Percentiles rank a stretch among this genome's conserved stretches.
Conservation (phyloP, 2,329 filamentous ascomycete genomes). For the Pestalotiopsis sp. region DNA sequence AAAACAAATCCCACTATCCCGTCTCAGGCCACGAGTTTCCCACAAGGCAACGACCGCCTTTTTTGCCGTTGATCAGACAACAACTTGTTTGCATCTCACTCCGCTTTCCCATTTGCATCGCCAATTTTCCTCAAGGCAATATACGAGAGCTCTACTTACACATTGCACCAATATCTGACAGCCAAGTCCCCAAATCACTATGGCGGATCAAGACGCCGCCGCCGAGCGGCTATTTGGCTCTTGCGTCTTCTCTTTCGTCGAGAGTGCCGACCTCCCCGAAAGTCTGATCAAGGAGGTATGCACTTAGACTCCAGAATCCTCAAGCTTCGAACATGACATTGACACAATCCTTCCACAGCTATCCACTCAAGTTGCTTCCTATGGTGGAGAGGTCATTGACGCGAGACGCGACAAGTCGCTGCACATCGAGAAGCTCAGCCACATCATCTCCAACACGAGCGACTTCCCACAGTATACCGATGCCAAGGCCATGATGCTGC, state of each 20-base stretch:
- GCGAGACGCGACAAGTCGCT: constrained; percentile 51
- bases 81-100: background rate
- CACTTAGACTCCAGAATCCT: background rate
- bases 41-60: background rate
- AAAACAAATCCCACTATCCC: background rate
- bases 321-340: background rate
- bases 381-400: constrained; percentile 54
- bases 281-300: constrained; percentile 28
- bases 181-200: constrained; percentile 13
- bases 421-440: constrained; percentile 51
- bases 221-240: constrained; percentile 25
- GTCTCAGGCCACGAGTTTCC: background rate
- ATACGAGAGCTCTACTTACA: background rate
- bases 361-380: constrained; percentile 43
- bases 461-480: constrained; percentile 88
- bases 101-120: background rate
- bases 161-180: background rate
- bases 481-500: constrained; percentile 76
- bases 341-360: constrained; percentile 35
- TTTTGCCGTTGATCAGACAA: background rate
- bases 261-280: constrained; percentile 25
- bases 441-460: constrained; percentile 71
- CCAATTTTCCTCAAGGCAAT: background rate
- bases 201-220: constrained; percentile 28
- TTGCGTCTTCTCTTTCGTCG: constrained; percentile 32